phyloP scores from a whole-genome alignment of 2,329 filamentous ascomycete genomes.

The Nigrospora osmanthi region DNA sequence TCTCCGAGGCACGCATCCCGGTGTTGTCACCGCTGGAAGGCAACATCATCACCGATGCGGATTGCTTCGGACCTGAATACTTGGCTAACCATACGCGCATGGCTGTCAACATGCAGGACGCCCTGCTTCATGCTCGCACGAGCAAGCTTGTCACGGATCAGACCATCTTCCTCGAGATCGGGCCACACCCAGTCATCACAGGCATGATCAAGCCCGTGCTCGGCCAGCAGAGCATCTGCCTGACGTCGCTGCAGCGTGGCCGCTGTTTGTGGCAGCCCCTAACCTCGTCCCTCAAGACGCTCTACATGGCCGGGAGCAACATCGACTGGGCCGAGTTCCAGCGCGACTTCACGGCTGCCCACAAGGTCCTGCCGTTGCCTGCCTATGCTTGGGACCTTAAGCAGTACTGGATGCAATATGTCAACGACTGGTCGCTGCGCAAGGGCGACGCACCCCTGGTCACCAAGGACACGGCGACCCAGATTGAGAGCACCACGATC shows the following conservation, averaged over 20 bases:
- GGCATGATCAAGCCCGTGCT: constrained; percentile 8
- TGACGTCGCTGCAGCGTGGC: constrained; percentile 4
- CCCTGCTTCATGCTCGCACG: background rate
- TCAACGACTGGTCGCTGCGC: constrained; percentile 53
- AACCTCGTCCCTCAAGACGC: constrained; percentile 32
- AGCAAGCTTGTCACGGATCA: constrained; percentile 8
- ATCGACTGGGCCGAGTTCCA: constrained; percentile 48
- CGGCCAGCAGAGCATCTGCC: background rate
- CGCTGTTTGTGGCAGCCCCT: constrained; percentile 24
- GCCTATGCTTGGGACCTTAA: constrained; percentile 56
- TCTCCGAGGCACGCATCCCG: background rate
- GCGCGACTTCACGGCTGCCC: constrained; percentile 41
- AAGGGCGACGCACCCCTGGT: constrained; percentile 42
- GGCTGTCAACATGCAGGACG: background rate
- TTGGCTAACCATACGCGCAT: background rate
- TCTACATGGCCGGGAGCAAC: constrained; percentile 38
- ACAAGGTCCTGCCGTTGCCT: constrained; percentile 47
- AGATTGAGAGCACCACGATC: constrained; percentile 10
- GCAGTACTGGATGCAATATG: constrained; percentile 38
- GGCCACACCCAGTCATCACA: constrained; percentile 7
- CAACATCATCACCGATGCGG: background rate
- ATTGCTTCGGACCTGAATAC: background rate
- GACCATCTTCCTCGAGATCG: constrained; percentile 12
- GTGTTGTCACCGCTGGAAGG: background rate
- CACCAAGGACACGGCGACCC: background rate